A percentile compares a stretch with the other conserved stretches of the same genome.
Conservation (phyloP, 2,329 filamentous ascomycete species). For the Dothideomycetes sp. region DNA sequence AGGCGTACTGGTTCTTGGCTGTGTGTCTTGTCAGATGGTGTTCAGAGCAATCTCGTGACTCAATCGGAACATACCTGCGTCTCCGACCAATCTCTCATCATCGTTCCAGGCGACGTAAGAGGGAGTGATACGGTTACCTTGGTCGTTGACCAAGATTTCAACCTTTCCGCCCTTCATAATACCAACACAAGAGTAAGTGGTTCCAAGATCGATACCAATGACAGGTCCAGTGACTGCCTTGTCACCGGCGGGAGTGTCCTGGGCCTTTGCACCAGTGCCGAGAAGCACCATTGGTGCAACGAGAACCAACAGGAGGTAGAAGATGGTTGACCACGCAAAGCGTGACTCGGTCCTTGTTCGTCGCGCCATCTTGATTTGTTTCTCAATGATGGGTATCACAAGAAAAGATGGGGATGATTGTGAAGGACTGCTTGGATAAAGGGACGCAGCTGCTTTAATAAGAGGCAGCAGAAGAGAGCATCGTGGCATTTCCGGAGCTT, state of each 20-base stretch:
- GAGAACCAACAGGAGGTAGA: conserved; percentile 86
- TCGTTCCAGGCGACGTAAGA: conserved; percentile 60
- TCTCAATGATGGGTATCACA: conserved; percentile 1
- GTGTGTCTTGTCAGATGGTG: conserved; percentile 4
- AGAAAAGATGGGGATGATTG: conserved; percentile 1
- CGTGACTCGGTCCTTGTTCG: conserved; percentile 17
- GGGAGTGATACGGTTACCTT: conserved; percentile 92
- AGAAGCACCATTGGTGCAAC: conserved; percentile 76
- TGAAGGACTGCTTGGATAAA: background rate
- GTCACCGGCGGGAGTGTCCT: conserved; percentile 55
- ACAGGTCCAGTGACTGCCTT: conserved; percentile 67
- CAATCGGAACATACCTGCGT: conserved; percentile 49
- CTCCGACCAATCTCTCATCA: conserved; percentile 91
- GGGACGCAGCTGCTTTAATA: conserved; percentile 9
- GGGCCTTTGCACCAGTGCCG: conserved; percentile 55
- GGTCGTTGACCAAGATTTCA: conserved; percentile 91
- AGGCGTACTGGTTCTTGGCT: conserved; percentile 78
- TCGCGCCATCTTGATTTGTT: conserved; percentile 15
- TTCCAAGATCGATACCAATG: conserved; percentile 93
- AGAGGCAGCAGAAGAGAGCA: background rate
- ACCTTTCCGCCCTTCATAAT: conserved; percentile 94
- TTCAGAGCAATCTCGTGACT: background rate
- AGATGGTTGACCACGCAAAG: conserved; percentile 65
- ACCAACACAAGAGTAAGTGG: conserved; percentile 79
- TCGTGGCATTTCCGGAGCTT: background rate